These are phyloP conservation scores for Apiospora hydei DNA, from an alignment of 2,329 filamentous ascomycete genomes.

Conservation along the genomic window DNA sequence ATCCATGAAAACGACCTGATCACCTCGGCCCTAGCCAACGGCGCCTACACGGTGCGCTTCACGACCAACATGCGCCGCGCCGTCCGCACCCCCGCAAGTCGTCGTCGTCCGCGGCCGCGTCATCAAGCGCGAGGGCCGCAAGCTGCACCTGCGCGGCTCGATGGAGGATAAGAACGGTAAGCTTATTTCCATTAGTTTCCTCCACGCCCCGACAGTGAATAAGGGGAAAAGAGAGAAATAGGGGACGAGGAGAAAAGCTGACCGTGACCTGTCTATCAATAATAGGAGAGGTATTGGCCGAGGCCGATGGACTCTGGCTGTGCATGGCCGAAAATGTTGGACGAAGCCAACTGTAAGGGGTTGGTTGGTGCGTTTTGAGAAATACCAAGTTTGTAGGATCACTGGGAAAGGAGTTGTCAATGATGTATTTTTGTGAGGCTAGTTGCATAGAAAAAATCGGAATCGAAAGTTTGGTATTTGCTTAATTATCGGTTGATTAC, in stretches of 20 bases:
- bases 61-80: slow-evolving; percentile 38
- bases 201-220: not conserved
- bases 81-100: slow-evolving; percentile 35
- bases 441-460: not conserved
- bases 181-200: not conserved
- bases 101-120: slow-evolving; percentile 38
- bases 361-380: not conserved
- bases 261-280: not conserved
- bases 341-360: slow-evolving; percentile 32
- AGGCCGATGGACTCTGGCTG: slow-evolving; percentile 34
- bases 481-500: not conserved
- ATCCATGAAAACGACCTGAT: not conserved
- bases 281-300: slow-evolving; percentile 36
- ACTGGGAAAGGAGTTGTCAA: not conserved
- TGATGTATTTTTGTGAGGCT: not conserved
- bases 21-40: slow-evolving; percentile 31
- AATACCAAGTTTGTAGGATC: not conserved
- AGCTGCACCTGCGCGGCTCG: slow-evolving; percentile 34
- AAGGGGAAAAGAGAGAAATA: not conserved
- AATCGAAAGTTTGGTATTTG: not conserved
- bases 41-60: slow-evolving; percentile 38
- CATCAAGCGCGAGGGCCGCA: slow-evolving; percentile 37
- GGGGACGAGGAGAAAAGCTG: slow-evolving; percentile 21
- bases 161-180: slow-evolving; percentile 41
- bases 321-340: slow-evolving; percentile 30